Evolutionary conservation across 2,329 filamentous ascomycete genomes (phyloP).

Genomic region (Metarhizium sp.): DNA sequence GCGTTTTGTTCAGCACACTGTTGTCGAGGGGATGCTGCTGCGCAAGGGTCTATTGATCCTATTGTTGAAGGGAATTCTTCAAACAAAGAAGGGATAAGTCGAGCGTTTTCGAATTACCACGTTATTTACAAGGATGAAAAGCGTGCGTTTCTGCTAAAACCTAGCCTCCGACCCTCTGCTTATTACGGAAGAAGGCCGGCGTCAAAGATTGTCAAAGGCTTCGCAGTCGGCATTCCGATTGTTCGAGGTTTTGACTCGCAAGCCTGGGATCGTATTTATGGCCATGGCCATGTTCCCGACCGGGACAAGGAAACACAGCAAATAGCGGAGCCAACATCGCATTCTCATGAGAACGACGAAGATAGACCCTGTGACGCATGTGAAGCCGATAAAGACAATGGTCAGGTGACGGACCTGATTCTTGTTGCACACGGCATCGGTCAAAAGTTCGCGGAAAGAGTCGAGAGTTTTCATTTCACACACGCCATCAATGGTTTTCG

Average conservation of each 20-base stretch:
- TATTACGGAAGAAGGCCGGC: constrained; percentile 78
- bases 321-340: not conserved
- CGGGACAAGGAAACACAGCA: not conserved
- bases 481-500: constrained; percentile 90
- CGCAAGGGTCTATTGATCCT: constrained; percentile 39
- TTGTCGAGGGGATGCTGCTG: constrained; percentile 48
- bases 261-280: constrained; percentile 66
- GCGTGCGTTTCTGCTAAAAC: constrained; percentile 78
- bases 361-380: constrained; percentile 44
- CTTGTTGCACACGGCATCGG: constrained; percentile 93
- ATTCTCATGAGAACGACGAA: constrained; percentile 19
- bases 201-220: constrained; percentile 73
- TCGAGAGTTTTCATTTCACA: constrained; percentile 96
- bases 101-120: constrained; percentile 63
- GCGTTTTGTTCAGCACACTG: constrained; percentile 51
- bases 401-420: constrained; percentile 75
- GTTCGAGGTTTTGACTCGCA: constrained; percentile 77
- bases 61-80: constrained; percentile 18
- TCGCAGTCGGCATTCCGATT: constrained; percentile 77
- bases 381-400: constrained; percentile 50
- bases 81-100: constrained; percentile 35
- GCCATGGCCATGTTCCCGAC: not conserved
- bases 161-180: constrained; percentile 72
- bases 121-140: constrained; percentile 70
- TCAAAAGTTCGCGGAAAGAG: constrained; percentile 87